Evolutionary conservation across 805 yeast species (phyloP), one percentile per base, ranked within the genome.

Genomic region (Wickerhamiella allomyrinae): DNA sequence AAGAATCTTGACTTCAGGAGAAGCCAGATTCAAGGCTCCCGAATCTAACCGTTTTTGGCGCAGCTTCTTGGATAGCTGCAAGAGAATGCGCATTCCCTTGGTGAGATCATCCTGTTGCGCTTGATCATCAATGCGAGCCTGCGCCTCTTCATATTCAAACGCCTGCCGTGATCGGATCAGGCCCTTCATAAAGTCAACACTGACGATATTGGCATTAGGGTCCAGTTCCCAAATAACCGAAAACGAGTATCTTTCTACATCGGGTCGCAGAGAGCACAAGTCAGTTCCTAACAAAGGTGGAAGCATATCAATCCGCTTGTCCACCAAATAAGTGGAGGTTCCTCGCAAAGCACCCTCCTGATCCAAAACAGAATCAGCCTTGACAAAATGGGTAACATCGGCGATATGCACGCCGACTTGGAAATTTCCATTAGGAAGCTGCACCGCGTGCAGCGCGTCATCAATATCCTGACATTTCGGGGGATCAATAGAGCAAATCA

Each of bases 341-440:
- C 96, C 97, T 63, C 99, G 76, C 1, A 94, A 72, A 0, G 97
- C 94, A 61, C 96, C 99, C 63, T 91, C 99, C 36, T 75, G 79
- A 58, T 91, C 98, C 46, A 91, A 68, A 0, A 97, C 78, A 3
- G 95, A 85, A 48, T 78, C 80, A 0, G 98, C 79, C 61, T 86
- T 85, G 37, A 91, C 98, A 57, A 91, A 91, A 63, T 91, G 94
- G 1, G 97, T 84, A 23, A 91, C 99, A 63, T 91, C 99, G 8
- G 99, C 99, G 66, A 91, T 91, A 57, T 91, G 99, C 23, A 91
- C 99, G 56, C 99, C 99, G 43, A 91, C 94, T 59, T 91, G 95
- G 67, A 74, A 86, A 58, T 89, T 84, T 0, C 98, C 98, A 59
- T 91, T 91, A 1, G 94, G 86, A 39, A 91, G 69, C 41, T 59